phyloP scores from a whole-genome alignment of 2,329 filamentous ascomycete species.

The Fusarium scirpi region DNA sequence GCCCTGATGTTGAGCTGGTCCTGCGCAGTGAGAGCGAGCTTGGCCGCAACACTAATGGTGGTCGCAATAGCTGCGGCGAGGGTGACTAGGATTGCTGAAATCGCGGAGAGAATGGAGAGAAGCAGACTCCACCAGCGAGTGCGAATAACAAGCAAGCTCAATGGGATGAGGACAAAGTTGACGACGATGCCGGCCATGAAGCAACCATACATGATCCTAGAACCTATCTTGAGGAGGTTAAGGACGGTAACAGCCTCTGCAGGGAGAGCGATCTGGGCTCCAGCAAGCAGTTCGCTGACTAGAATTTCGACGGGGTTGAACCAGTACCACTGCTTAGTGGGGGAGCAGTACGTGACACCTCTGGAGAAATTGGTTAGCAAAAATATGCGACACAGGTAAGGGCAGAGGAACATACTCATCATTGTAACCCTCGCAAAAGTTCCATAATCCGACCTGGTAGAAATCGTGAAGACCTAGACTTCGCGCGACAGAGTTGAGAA shows the following conservation, averaged over 20 bases:
- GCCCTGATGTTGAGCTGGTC: conserved; percentile 81
- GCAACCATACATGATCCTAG: conserved; percentile 89
- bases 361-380: conserved; percentile 58
- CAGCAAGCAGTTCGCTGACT: conserved; percentile 80
- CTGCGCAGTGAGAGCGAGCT: conserved; percentile 78
- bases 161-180: conserved; percentile 77
- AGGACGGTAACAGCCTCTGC: conserved; percentile 79
- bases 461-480: conserved; percentile 92
- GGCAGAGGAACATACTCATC: conserved; percentile 60
- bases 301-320: conserved; percentile 91
- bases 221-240: conserved; percentile 77
- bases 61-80: conserved; percentile 82
- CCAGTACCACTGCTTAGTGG: conserved; percentile 80
- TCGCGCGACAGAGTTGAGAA: conserved; percentile 89
- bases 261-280: conserved; percentile 86
- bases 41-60: conserved; percentile 85
- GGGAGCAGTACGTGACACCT: conserved; percentile 81
- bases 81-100: conserved; percentile 74
- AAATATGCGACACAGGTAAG: neutral
- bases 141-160: conserved; percentile 67
- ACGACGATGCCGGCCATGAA: conserved; percentile 80
- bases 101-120: conserved; percentile 74
- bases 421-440: conserved; percentile 88
- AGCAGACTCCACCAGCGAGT: conserved; percentile 74
- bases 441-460: conserved; percentile 93